Evolutionary conservation across 2,329 filamentous ascomycete species (phyloP), one percentile per base, ranked within the genome.

Genomic region (Diaporthe eres): DNA sequence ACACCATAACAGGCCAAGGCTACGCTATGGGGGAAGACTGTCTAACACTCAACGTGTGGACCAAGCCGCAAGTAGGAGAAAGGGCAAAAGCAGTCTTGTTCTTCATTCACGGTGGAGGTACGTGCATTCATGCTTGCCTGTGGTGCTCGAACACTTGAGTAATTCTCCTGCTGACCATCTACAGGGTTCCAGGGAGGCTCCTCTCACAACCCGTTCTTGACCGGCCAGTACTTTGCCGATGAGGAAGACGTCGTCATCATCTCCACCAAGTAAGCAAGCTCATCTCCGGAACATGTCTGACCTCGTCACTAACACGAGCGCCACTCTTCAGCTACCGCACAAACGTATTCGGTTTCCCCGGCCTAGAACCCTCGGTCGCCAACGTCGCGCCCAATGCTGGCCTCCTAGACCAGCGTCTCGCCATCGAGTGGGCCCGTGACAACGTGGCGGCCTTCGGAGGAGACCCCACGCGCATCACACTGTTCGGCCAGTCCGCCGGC

Each of bases 91-190:
- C 87, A 4, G 86, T 88, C 28, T 77, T 87, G 51, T 81, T 88
- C 25, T 88, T 85, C 83, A 83, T 88, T 10, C 82, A 85, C 65
- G 86, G 86, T 5, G 86, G 87, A 15, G 53, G 71, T 72, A 58
- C 12, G 53, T 53, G 44, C 15, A 55, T 12, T 31, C 25, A 55
- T 55, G 25, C 25, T 8, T 31, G 2, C 28, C 28, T 49, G 5
- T 15, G 1, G 12, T n/a, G 5, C n/a, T 57, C 4, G 3, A 25
- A 28, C 5, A 13, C 9, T n/a, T 10, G 17, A 6, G 19, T 17
- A 9, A 4, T 4, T 28, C 25, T 13, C 34, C 13, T 28, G 5
- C 65, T 70, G n/a, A 70, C n/a, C 2, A 19, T 4, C 3, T 25
- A 17, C 49, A 70, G 85, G 81, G 0, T 87, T 86, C 72, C 80